Percentiles rank a stretch among this genome's conserved stretches.
Conservation (phyloP, 2,329 filamentous ascomycete genomes). For the Pseudogymnoascus sp. region DNA sequence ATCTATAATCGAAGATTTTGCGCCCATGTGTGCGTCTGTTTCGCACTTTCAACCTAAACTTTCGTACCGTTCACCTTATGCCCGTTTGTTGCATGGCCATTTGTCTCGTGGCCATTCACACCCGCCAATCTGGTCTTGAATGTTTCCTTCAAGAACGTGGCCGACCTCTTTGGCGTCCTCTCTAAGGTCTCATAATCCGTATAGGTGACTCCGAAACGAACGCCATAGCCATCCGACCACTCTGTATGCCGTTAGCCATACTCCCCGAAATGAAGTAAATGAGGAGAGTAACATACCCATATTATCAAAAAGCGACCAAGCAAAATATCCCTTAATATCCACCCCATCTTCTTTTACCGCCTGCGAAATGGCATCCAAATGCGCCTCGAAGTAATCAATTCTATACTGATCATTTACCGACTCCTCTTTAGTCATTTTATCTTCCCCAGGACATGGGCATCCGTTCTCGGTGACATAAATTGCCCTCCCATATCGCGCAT, state of each 20-base stretch:
- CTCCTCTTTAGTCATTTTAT: slow-evolving; percentile 31
- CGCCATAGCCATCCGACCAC: slow-evolving; percentile 27
- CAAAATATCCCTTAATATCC: slow-evolving; percentile 29
- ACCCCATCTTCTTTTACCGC: slow-evolving; percentile 24
- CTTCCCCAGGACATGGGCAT: slow-evolving; percentile 31
- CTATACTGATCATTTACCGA: slow-evolving; percentile 34
- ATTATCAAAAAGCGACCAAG: slow-evolving; percentile 31
- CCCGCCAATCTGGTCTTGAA: slow-evolving; percentile 10
- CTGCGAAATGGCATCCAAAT: slow-evolving; percentile 33
- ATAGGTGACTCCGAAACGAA: slow-evolving; percentile 26
- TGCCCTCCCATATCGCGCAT: slow-evolving; percentile 22
- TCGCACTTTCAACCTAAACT: not conserved
- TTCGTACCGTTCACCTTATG: not conserved
- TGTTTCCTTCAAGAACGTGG: slow-evolving; percentile 19
- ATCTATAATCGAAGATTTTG: not conserved
- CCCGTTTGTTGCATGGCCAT: not conserved
- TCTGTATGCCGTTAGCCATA: slow-evolving; percentile 15
- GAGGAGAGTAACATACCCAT: slow-evolving; percentile 25
- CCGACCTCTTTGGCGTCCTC: slow-evolving; percentile 26
- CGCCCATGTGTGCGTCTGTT: not conserved
- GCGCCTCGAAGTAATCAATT: slow-evolving; percentile 33
- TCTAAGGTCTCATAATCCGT: slow-evolving; percentile 25
- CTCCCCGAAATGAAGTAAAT: not conserved
- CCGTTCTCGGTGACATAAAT: slow-evolving; percentile 27
- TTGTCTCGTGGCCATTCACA: not conserved